phyloP scores from a whole-genome alignment of 208 protist genomes.

The Blastocrithidia nonstop region DNA sequence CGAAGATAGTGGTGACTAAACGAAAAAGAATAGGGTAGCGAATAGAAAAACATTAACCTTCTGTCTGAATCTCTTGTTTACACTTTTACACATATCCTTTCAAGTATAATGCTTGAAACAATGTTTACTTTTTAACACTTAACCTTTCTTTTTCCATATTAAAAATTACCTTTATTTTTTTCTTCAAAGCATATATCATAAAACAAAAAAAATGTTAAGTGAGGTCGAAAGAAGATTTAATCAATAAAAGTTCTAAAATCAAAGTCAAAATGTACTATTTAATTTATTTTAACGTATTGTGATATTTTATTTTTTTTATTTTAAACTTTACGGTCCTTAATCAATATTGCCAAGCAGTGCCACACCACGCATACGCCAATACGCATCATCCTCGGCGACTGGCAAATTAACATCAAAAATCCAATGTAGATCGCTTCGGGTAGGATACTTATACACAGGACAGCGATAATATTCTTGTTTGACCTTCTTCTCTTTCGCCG shows the following conservation, averaged over 20 bases:
- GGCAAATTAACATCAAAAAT: slow-evolving; percentile 94
- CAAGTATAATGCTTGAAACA: neutral
- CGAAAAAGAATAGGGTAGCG: neutral
- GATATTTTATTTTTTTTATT: slow-evolving; percentile 2
- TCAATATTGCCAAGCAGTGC: slow-evolving; percentile 77
- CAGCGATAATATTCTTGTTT: slow-evolving; percentile 92
- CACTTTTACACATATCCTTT: neutral
- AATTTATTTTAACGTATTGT: no score
- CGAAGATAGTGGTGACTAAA: slow-evolving; percentile 6
- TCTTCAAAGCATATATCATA: slow-evolving; percentile 4
- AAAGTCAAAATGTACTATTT: no score
- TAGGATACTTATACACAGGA: slow-evolving; percentile 95
- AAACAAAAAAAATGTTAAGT: slow-evolving; percentile 3
- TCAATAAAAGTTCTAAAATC: no score
- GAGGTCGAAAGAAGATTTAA: no score
- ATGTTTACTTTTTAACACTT: neutral
- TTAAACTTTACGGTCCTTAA: slow-evolving; percentile 11
- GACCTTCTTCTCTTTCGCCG: slow-evolving; percentile 68
- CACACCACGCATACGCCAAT: slow-evolving; percentile 95
- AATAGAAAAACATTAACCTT: neutral
- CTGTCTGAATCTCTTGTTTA: neutral
- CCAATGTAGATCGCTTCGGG: slow-evolving; percentile 92
- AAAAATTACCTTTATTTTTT: neutral
- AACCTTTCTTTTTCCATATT: neutral
- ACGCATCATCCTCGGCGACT: slow-evolving; percentile 85